Base-by-base conservation (phyloP, 106 monocot genomes). In the Dioscorea alata region DNA sequence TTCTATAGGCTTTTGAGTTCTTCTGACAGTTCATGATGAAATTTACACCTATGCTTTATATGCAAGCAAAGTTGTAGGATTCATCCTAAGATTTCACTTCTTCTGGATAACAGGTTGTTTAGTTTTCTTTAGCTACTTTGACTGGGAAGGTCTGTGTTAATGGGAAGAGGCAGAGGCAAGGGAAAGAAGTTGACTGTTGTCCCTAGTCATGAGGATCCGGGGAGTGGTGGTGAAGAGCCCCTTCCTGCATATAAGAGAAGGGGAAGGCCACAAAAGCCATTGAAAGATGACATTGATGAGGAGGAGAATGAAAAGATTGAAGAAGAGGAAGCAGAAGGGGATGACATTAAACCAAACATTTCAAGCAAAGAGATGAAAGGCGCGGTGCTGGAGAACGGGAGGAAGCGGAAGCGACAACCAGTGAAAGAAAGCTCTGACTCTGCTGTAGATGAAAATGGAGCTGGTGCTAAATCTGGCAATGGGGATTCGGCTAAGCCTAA, bases 91-190 rank as follows among this genome's bases (percentile, higher is more conserved):
- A 48, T 67, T 23, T 50, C 33, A 18, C 16, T 18, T 59, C 60
- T 54, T 63, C 65, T 69, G 34, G 14, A 8, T 64, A 54, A 50
- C 74, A 70, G 70, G 4, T 68, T 61, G 53, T 64, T 35, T 76
- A 48, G 76, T 50, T 66, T 49, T 24, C 19, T 48, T 65, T 61
- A 67, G 35, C 18, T 16, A 22, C 71, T 71, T 18, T n/a, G 23
- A 73, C 23, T 28, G 23, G 15, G 31, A n/a, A 18, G 73, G 21
- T 50, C 49, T 28, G 28, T 20, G 33, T 54, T 50, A 48, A 86
- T 90, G 90, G 90, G 86, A n/a, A 80, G 90, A 79, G 83, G 86
- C 33, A 81, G 90, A 73, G 90, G 90, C 18, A 90, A 86, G 75
- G 86, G 83, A 13, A 90, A 81, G 78, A 90, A 76, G 69, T 63